Evolutionary conservation across 1,284 basidiomycete species (phyloP).

Genomic region (Flammula alnicola): DNA sequence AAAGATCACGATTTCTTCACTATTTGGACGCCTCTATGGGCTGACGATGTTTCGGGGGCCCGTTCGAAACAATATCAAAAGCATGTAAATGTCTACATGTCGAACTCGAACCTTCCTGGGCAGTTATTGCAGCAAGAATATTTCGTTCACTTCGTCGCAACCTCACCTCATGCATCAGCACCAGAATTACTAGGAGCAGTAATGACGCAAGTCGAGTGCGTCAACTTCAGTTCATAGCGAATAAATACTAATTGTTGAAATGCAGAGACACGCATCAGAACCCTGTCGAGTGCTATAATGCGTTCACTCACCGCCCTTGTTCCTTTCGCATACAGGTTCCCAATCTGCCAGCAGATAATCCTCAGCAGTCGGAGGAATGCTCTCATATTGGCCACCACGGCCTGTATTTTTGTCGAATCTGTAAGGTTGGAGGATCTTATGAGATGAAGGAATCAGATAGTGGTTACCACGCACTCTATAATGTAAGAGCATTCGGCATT

Average conservation of each 20-base stretch:
- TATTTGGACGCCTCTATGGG: slow-evolving; percentile 14
- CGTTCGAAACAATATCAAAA: slow-evolving; percentile 37
- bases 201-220: slow-evolving; percentile 23
- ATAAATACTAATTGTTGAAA: too few relatives aligned
- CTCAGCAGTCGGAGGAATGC: slow-evolving; percentile 30
- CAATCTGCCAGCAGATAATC: slow-evolving; percentile 34
- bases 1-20: slow-evolving; percentile 9
- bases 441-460: slow-evolving; percentile 25
- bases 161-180: slow-evolving; percentile 36
- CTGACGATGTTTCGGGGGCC: slow-evolving; percentile 35
- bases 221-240: too few relatives aligned
- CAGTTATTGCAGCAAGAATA: slow-evolving; percentile 37
- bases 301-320: slow-evolving; percentile 10
- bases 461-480: slow-evolving; percentile 26
- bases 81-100: slow-evolving; percentile 35
- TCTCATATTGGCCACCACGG: slow-evolving; percentile 31
- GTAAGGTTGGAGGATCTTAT: slow-evolving; percentile 26
- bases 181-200: slow-evolving; percentile 35
- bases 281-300: slow-evolving; percentile 9
- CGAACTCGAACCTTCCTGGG: slow-evolving; percentile 28
- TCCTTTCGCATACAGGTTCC: slow-evolving; percentile 15
- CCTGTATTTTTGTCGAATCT: slow-evolving; percentile 29
- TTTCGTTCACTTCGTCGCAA: slow-evolving; percentile 36
- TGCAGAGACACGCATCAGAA: slow-evolving; percentile 2
- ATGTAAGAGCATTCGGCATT: slow-evolving; percentile 3